Evolutionary conservation across 139 green algal genomes (phyloP).

Genomic region (Coccomyxa sp.): DNA sequence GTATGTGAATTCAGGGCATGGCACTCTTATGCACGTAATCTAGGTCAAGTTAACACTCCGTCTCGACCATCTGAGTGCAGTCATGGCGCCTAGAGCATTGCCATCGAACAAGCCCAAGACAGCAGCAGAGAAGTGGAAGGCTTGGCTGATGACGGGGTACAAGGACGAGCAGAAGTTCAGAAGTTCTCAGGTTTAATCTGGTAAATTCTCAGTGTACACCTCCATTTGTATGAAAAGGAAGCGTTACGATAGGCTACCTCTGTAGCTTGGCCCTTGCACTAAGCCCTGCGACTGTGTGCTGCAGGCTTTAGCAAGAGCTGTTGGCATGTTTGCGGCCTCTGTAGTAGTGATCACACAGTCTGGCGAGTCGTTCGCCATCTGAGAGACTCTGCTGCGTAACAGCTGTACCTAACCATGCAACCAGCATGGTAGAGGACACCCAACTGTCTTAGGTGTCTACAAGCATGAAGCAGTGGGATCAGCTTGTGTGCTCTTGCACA

Average conservation of each 20-base stretch:
- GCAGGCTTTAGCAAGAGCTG: neutral
- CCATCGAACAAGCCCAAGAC: neutral
- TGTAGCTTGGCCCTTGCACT: neutral
- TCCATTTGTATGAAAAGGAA: neutral
- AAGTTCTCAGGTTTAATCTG: neutral
- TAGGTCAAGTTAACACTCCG: too few relatives aligned
- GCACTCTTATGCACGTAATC: too few relatives aligned
- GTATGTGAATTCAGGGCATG: too few relatives aligned
- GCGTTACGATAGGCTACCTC: neutral
- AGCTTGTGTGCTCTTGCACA: neutral
- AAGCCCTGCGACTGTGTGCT: neutral
- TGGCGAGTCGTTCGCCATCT: neutral
- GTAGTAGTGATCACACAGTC: neutral
- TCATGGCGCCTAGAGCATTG: neutral
- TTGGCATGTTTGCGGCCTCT: neutral
- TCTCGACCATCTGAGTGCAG: too few relatives aligned
- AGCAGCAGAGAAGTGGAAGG: neutral
- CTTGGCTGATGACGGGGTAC: neutral
- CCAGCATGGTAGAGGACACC: neutral
- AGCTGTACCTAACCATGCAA: neutral
- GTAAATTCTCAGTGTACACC: neutral
- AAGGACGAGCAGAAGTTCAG: neutral
- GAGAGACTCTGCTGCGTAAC: neutral
- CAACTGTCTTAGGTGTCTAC: too few relatives aligned
- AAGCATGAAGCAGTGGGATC: too few relatives aligned